Percentiles rank a stretch among this genome's conserved stretches.
Conservation (phyloP, 371 early-diverging fungal species). For the Dichotomocladium elegans region DNA sequence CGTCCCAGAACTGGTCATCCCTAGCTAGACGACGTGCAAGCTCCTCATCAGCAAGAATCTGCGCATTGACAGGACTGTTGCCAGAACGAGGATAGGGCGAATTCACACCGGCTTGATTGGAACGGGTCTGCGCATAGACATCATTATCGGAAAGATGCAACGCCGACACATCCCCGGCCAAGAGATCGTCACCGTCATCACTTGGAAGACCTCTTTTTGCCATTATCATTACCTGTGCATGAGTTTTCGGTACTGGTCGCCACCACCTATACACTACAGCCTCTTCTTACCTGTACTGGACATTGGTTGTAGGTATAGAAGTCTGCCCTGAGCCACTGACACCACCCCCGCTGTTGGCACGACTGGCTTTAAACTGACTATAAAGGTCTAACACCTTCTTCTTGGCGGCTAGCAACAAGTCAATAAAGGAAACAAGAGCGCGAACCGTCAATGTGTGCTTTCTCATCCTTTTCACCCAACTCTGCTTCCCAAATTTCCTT, state of each 20-base stretch:
- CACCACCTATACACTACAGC: background rate
- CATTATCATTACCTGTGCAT: background rate
- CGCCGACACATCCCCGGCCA: constrained; percentile 47
- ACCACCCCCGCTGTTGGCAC: constrained; percentile 14
- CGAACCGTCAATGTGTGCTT: too few species aligned
- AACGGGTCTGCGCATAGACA: constrained; percentile 35
- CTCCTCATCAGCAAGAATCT: constrained; percentile 41
- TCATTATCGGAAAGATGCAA: constrained; percentile 46
- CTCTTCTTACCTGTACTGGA: constrained; percentile 40
- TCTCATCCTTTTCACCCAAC: too few species aligned
- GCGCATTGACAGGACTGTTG: constrained; percentile 20
- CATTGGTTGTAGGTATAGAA: constrained; percentile 42
- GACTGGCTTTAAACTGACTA: constrained; percentile 36
- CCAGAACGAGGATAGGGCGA: constrained; percentile 8
- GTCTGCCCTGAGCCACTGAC: constrained; percentile 3
- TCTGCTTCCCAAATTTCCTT: too few species aligned
- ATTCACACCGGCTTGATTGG: constrained; percentile 13
- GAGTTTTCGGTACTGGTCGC: background rate
- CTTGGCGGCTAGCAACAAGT: constrained; percentile 34
- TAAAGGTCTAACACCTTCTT: constrained; percentile 45
- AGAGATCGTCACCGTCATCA: constrained; percentile 41
- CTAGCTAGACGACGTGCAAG: constrained; percentile 37
- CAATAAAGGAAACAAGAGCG: too few species aligned
- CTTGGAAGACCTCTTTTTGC: constrained; percentile 34
- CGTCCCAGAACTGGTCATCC: constrained; percentile 20